A percentile compares a stretch with the other conserved stretches of the same genome.
Conservation (phyloP, 306 rosid genomes). For the Pueraria montana region DNA sequence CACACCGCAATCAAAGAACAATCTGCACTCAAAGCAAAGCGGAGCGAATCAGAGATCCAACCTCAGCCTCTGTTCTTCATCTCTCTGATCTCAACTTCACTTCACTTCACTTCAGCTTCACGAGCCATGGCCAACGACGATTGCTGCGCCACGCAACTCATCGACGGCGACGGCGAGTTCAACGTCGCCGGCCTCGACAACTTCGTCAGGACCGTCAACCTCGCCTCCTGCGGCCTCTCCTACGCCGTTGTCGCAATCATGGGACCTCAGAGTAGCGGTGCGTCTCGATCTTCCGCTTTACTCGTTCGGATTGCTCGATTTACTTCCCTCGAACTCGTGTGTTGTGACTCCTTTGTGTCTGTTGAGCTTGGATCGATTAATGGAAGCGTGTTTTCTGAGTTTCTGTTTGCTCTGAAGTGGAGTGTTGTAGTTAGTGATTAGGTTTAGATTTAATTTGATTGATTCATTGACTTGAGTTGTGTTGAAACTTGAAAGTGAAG, state of each 20-base stretch:
- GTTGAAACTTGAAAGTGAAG: constrained; percentile 21
- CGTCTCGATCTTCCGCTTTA: background rate
- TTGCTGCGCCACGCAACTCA: constrained; percentile 76
- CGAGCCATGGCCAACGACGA: constrained; percentile 45
- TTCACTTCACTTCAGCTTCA: background rate
- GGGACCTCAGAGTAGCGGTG: constrained; percentile 99
- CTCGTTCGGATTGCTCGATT: background rate
- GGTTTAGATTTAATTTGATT: constrained; percentile 39
- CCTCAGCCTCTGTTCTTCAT: background rate
- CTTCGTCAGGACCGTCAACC: constrained; percentile 59
- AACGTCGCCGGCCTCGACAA: constrained; percentile 69
- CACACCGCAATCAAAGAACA: constrained; percentile 30
- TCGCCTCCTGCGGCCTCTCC: constrained; percentile 75
- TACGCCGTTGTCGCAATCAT: constrained; percentile 91
- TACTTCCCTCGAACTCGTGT: background rate
- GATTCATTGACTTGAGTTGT: constrained; percentile 12
- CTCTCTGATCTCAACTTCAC: background rate
- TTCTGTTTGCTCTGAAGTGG: background rate
- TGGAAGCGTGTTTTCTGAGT: background rate
- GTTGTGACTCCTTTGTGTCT: background rate
- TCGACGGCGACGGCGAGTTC: constrained; percentile 78
- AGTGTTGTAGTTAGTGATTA: constrained; percentile 5
- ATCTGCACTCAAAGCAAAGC: background rate
- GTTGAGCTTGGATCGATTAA: constrained; percentile 20
- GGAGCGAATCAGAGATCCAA: constrained; percentile 37